phyloP scores from a whole-genome alignment of 345 rosid genomes.

The Melaleuca quinquenervia region DNA sequence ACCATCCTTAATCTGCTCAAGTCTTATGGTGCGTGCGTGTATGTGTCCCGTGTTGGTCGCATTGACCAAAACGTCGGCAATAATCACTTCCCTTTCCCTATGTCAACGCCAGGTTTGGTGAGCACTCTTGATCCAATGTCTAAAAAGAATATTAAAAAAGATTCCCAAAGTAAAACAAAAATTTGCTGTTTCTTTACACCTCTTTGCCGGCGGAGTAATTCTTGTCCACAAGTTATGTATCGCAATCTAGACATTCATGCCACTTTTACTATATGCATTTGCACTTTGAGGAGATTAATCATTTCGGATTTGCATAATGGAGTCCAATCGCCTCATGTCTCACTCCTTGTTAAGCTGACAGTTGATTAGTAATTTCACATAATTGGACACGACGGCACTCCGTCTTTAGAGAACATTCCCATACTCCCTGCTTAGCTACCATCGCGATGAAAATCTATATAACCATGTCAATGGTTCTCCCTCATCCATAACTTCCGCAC shows the following conservation, averaged over 20 bases:
- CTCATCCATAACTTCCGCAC: neutral
- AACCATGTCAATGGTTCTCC: neutral
- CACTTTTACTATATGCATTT: neutral
- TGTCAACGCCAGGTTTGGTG: neutral
- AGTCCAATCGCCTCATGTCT: too few species aligned
- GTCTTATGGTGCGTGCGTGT: neutral
- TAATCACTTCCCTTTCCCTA: neutral
- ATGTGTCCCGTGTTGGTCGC: neutral
- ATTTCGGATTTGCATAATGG: neutral
- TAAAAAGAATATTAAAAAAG: neutral
- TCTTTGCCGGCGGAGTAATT: neutral
- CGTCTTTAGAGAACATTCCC: too few species aligned
- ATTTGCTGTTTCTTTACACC: neutral
- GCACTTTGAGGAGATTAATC: neutral
- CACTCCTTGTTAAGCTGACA: too few species aligned
- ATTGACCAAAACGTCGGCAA: neutral
- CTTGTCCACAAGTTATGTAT: neutral
- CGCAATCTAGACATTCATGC: neutral
- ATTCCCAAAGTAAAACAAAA: neutral
- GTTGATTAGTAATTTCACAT: neutral
- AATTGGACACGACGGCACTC: too few species aligned
- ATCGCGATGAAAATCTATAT: too few species aligned
- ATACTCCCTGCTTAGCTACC: too few species aligned
- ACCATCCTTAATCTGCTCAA: neutral
- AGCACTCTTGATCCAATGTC: neutral